Percentiles rank a stretch among this genome's conserved stretches.
These are phyloP conservation scores for Lobosporangium transversale DNA, from an alignment of 192 early-diverging fungal species.

Conservation along the genomic window DNA sequence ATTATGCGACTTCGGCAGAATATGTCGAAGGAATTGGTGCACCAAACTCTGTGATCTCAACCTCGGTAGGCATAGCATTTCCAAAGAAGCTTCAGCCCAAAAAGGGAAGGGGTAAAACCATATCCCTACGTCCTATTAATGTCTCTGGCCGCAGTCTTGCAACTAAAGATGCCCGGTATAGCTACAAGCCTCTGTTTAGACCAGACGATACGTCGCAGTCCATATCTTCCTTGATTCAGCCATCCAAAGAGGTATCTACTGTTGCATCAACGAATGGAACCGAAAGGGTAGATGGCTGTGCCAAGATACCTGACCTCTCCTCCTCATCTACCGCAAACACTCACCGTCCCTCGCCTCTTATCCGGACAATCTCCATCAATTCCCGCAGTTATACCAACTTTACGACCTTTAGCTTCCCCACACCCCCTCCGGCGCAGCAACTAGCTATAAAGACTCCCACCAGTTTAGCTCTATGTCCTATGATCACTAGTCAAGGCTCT, in stretches of 20 bases:
- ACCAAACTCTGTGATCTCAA: conserved; percentile 41
- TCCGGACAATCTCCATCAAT: conserved; percentile 13
- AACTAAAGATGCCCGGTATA: too few relatives aligned
- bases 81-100: conserved; percentile 28
- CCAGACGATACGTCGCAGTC: conserved; percentile 23
- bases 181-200: conserved; percentile 16
- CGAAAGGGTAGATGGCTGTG: too few relatives aligned
- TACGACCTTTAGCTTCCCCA: conserved; percentile 21
- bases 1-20: conserved; percentile 44
- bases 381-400: conserved; percentile 36
- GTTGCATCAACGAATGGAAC: background rate
- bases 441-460: background rate
- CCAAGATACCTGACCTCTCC: too few relatives aligned
- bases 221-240: conserved; percentile 16
- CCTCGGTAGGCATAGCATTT: conserved; percentile 34
- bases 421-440: conserved; percentile 16
- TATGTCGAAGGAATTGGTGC: conserved; percentile 42
- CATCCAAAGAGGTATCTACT: background rate
- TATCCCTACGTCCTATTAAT: too few relatives aligned
- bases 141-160: too few relatives aligned
- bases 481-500: background rate
- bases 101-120: too few relatives aligned
- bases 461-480: background rate
- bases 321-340: conserved; percentile 6
- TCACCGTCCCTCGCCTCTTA: conserved; percentile 4